Evolutionary conservation across 768 basidiomycete species (phyloP).

Genomic region (Panus rudis): DNA sequence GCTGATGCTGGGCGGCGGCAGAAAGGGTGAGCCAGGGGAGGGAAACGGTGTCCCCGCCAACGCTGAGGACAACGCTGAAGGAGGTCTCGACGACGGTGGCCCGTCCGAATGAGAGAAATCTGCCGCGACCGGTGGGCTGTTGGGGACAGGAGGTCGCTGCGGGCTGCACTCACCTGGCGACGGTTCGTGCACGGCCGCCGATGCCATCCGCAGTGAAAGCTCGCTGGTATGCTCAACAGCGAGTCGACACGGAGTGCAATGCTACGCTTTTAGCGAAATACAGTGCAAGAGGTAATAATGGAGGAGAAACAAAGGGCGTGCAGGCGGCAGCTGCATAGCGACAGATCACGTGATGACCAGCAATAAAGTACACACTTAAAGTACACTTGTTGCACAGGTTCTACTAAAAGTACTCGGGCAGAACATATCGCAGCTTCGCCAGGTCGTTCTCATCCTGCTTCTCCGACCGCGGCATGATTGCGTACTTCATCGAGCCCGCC

Average conservation of each 20-base stretch:
- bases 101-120: slow-evolving; percentile 10
- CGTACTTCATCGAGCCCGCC: slow-evolving; percentile 75
- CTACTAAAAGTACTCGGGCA: slow-evolving; percentile 79
- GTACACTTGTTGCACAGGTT: no score
- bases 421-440: slow-evolving; percentile 64
- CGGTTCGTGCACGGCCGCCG: slow-evolving; percentile 17
- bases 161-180: slow-evolving; percentile 8
- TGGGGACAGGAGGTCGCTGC: slow-evolving; percentile 6
- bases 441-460: slow-evolving; percentile 51
- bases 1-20: slow-evolving; percentile 60
- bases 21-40: slow-evolving; percentile 59
- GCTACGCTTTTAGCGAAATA: no score
- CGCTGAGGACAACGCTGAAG: slow-evolving; percentile 26
- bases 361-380: no score
- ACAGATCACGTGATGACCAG: no score
- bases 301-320: no score
- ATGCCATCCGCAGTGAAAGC: slow-evolving; percentile 14
- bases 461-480: slow-evolving; percentile 69
- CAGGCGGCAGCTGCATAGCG: no score
- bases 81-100: slow-evolving; percentile 13
- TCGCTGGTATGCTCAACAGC: no score
- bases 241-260: no score
- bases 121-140: no score
- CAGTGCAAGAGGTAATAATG: no score
- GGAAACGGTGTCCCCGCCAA: slow-evolving; percentile 43